Percentiles rank a stretch among this genome's conserved stretches.
phyloP scores from a whole-genome alignment of 495 filamentous ascomycete genomes.

The Immersiella caudata region DNA sequence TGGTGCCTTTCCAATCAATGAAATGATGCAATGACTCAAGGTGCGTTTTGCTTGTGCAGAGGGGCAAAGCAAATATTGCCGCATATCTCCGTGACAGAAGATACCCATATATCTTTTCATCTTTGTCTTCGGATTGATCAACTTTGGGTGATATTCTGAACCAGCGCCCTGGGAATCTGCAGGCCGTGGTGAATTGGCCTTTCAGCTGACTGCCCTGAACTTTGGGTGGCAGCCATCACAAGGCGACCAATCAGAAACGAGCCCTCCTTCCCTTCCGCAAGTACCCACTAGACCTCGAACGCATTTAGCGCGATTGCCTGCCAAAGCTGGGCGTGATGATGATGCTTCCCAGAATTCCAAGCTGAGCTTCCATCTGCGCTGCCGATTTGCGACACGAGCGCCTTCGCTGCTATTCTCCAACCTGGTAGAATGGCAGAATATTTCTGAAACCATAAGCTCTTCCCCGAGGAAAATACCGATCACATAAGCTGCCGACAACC shows the following conservation, averaged over 20 bases:
- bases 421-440: no score
- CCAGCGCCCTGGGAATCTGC: neutral
- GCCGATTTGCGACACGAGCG: no score
- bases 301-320: constrained; percentile 16
- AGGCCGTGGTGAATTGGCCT: neutral
- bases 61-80: neutral
- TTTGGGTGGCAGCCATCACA: constrained; percentile 1
- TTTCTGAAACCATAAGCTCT: no score
- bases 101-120: neutral
- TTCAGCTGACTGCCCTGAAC: constrained; percentile 7
- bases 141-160: neutral
- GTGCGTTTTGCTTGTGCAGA: neutral
- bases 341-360: constrained; percentile 8
- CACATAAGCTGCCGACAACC: neutral
- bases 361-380: neutral
- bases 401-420: no score
- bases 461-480: no score
- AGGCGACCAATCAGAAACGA: constrained; percentile 5
- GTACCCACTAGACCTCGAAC: neutral
- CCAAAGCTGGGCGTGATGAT: constrained; percentile 10
- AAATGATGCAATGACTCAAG: neutral
- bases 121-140: neutral
- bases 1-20: neutral
- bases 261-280: constrained; percentile 6
- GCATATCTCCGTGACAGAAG: neutral